Evolutionary conservation across 2,329 filamentous ascomycete species (phyloP).

Genomic region (Verticillium zaregamsianum): DNA sequence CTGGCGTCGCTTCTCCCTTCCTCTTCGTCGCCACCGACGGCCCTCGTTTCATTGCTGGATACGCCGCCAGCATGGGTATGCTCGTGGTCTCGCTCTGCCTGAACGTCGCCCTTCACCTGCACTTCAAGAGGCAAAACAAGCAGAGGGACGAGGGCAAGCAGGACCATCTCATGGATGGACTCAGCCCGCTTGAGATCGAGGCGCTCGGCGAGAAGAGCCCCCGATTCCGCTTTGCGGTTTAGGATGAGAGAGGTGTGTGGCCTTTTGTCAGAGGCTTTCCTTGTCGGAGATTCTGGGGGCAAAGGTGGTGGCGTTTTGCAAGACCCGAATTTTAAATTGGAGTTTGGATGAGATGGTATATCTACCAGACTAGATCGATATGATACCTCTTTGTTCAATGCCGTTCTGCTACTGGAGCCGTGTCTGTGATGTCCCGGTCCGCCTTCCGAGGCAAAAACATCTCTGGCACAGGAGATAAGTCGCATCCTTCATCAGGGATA

Average conservation of each 20-base stretch:
- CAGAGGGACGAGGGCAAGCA: slow-evolving; percentile 28
- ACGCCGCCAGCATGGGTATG: slow-evolving; percentile 46
- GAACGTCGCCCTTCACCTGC: slow-evolving; percentile 19
- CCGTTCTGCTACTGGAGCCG: too few relatives aligned
- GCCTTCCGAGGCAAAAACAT: too few relatives aligned
- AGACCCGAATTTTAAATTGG: background rate
- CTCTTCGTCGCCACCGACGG: slow-evolving; percentile 39
- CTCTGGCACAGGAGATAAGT: too few relatives aligned
- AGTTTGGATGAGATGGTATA: background rate
- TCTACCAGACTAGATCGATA: background rate
- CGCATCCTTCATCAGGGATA: too few relatives aligned
- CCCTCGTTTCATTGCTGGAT: slow-evolving; percentile 45
- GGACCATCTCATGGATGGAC: slow-evolving; percentile 35
- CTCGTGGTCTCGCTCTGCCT: slow-evolving; percentile 28
- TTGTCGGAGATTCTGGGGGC: background rate
- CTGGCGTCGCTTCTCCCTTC: slow-evolving; percentile 61
- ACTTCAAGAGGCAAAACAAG: slow-evolving; percentile 30
- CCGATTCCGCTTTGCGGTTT: slow-evolving; percentile 20
- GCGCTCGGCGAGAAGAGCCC: slow-evolving; percentile 37
- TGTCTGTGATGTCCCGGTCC: background rate
- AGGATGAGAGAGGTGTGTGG: background rate
- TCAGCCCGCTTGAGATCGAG: slow-evolving; percentile 34
- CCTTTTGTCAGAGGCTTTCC: background rate
- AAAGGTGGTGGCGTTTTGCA: background rate
- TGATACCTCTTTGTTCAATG: background rate